Percentiles rank a stretch among this genome's conserved stretches.
Conservation (phyloP, 306 rosid genomes). For the Trifolium pratense region DNA sequence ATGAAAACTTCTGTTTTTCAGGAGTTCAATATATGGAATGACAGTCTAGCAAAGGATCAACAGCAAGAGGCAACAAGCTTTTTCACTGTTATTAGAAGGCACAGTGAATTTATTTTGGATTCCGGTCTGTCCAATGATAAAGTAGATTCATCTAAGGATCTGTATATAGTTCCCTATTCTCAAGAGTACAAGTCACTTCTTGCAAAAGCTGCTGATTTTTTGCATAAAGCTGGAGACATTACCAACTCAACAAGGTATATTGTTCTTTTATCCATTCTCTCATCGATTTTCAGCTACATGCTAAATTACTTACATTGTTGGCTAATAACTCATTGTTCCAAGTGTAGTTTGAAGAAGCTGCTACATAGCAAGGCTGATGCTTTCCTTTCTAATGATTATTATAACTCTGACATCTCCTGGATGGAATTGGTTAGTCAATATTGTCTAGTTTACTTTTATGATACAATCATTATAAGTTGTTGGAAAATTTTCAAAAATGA, state of each 20-base stretch:
- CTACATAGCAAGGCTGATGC: constrained; percentile 91
- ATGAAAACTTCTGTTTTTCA: constrained; percentile 48
- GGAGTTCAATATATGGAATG: constrained; percentile 90
- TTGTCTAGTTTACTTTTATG: constrained; percentile 32
- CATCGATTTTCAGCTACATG: constrained; percentile 26
- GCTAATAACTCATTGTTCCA: constrained; percentile 39
- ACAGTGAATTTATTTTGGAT: constrained; percentile 64
- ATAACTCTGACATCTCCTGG: constrained; percentile 93
- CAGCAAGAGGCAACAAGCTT: constrained; percentile 71
- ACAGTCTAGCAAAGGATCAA: constrained; percentile 63
- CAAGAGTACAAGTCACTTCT: constrained; percentile 78
- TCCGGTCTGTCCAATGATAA: constrained; percentile 44
- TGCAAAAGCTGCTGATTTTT: constrained; percentile 71
- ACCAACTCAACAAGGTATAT: constrained; percentile 71
- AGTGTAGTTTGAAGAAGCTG: constrained; percentile 81
- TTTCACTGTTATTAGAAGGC: constrained; percentile 81
- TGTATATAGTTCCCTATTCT: constrained; percentile 71
- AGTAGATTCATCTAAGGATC: constrained; percentile 50
- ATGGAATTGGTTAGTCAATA: constrained; percentile 81
- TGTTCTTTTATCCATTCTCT: constrained; percentile 33
- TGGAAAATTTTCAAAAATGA: neutral
- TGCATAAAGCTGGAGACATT: constrained; percentile 82
- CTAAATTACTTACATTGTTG: constrained; percentile 25
- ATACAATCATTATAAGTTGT: neutral
- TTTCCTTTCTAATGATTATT: constrained; percentile 89